These are phyloP conservation scores for Emmonsiellopsis sp. DNA, from an alignment of 2,329 filamentous ascomycete genomes.

Conservation along the genomic window DNA sequence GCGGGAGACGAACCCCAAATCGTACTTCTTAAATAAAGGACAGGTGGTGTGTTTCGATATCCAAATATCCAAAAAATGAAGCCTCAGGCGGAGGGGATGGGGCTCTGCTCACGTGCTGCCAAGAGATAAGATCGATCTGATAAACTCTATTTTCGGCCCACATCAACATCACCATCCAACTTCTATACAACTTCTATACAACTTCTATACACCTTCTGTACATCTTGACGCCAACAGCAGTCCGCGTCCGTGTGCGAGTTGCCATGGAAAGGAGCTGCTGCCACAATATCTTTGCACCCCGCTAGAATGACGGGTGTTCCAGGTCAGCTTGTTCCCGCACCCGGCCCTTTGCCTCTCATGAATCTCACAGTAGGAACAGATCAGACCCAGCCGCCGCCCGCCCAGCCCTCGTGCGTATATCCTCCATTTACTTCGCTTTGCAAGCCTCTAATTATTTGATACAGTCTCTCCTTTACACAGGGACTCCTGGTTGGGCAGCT, in stretches of 20 bases:
- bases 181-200: background rate
- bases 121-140: constrained; percentile 16
- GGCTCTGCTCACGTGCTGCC: background rate
- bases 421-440: background rate
- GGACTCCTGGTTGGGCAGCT: constrained; percentile 89
- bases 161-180: background rate
- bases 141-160: constrained; percentile 4
- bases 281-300: background rate
- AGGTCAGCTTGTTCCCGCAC: constrained; percentile 7
- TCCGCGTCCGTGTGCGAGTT: background rate
- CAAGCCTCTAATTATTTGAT: background rate
- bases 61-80: too few species aligned
- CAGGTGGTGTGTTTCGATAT: too few species aligned
- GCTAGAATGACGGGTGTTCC: constrained; percentile 14
- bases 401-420: constrained; percentile 10
- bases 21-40: too few species aligned
- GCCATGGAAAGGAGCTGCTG: background rate
- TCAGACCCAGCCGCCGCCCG: background rate
- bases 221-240: background rate
- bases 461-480: constrained; percentile 80
- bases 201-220: background rate
- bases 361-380: background rate
- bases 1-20: too few species aligned
- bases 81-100: background rate
- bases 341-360: background rate